Percentiles rank a stretch among this genome's conserved stretches.
Evolutionary conservation across 2,329 filamentous ascomycete genomes (phyloP).

Genomic region (Ceratocystis huliohia): DNA sequence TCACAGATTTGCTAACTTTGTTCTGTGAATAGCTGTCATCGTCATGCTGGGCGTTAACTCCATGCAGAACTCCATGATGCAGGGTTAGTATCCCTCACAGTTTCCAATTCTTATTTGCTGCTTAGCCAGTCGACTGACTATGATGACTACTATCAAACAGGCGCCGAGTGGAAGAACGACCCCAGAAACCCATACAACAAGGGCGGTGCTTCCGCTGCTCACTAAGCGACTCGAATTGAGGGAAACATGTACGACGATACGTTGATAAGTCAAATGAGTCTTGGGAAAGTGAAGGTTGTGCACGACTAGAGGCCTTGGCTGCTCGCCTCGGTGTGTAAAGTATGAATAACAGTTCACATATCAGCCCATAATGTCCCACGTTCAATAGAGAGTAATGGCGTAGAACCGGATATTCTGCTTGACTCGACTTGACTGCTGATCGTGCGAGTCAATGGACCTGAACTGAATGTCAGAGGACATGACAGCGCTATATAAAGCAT

Average conservation of each 20-base stretch:
- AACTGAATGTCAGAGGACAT: neutral
- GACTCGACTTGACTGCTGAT: neutral
- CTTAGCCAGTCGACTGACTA: neutral
- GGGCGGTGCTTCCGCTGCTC: constrained; percentile 28
- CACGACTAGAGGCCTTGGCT: neutral
- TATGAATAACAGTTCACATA: constrained; percentile 14
- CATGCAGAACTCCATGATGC: constrained; percentile 61
- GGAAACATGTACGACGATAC: neutral
- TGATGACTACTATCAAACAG: constrained; percentile 35
- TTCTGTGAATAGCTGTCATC: constrained; percentile 51
- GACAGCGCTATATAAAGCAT: neutral
- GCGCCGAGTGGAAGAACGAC: constrained; percentile 94
- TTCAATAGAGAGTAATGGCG: neutral
- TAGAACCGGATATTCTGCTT: neutral
- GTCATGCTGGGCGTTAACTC: constrained; percentile 89
- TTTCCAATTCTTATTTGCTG: neutral
- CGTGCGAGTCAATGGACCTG: neutral
- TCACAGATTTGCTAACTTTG: constrained; percentile 17
- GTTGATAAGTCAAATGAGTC: constrained; percentile 11
- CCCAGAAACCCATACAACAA: constrained; percentile 65
- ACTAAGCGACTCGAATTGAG: constrained; percentile 29
- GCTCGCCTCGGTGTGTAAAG: constrained; percentile 11
- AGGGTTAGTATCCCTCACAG: constrained; percentile 43
- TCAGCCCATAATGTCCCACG: neutral
- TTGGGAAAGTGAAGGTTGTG: neutral